Percentiles rank a stretch among this genome's conserved stretches.
Conservation (phyloP, 352 stramenopile species). For the Thraustotheca clavata region DNA sequence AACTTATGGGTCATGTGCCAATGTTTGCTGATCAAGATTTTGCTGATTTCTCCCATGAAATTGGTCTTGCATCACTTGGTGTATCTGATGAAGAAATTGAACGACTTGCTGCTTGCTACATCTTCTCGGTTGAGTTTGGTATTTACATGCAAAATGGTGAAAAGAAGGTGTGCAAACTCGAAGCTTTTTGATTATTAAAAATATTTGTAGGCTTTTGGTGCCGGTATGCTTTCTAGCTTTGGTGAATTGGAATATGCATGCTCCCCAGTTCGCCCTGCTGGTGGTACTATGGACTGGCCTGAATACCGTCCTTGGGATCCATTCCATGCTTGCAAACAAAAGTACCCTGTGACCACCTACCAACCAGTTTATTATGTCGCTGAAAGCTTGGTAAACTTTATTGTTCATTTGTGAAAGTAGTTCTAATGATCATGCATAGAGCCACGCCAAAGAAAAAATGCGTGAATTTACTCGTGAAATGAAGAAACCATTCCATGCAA, state of each 20-base stretch:
- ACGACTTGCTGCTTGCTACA: constrained; percentile 74
- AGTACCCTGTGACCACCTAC: constrained; percentile 86
- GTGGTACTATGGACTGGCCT: constrained; percentile 31
- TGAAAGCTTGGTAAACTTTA: constrained; percentile 35
- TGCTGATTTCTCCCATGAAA: constrained; percentile 83
- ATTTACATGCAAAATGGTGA: constrained; percentile 55
- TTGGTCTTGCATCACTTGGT: constrained; percentile 78
- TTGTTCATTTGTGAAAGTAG: not conserved
- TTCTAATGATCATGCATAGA: not conserved
- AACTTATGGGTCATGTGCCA: constrained; percentile 72
- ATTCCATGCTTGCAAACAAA: constrained; percentile 45
- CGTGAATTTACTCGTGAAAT: constrained; percentile 68
- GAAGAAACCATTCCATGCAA: constrained; percentile 59
- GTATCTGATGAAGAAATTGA: constrained; percentile 73
- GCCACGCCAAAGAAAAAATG: constrained; percentile 69
- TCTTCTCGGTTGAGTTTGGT: constrained; percentile 88
- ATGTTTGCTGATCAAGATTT: constrained; percentile 89
- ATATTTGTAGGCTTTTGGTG: constrained; percentile 53
- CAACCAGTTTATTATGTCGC: constrained; percentile 85
- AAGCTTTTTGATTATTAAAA: not conserved
- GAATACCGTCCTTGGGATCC: constrained; percentile 75
- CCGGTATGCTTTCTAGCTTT: constrained; percentile 80
- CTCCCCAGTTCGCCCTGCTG: constrained; percentile 21
- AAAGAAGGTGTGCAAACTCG: constrained; percentile 36
- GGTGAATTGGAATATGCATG: constrained; percentile 88